A percentile compares a stretch with the other conserved stretches of the same genome.
Evolutionary conservation across 345 rosid species (phyloP).

Genomic region (Aquilaria malaccensis): DNA sequence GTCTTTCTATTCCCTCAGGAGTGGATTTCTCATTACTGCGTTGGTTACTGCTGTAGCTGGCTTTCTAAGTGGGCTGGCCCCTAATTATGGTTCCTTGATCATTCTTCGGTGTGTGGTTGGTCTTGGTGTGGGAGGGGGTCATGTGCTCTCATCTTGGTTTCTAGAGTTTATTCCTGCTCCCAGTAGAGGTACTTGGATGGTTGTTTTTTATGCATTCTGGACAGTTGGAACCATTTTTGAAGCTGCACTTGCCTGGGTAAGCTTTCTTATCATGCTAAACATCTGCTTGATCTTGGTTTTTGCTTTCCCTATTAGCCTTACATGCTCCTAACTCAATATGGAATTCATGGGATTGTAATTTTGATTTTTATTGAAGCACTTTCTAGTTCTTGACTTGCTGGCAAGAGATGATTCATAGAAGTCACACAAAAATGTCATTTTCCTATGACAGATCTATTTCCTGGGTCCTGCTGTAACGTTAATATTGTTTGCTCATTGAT

Average conservation of each 20-base stretch:
- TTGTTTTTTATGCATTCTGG: conserved; percentile 79
- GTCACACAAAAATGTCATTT: too few species aligned
- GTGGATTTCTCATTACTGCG: conserved; percentile 80
- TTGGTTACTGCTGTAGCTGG: conserved; percentile 71
- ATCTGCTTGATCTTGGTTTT: not conserved
- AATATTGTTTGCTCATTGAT: too few species aligned
- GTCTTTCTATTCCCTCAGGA: conserved; percentile 40
- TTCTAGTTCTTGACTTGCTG: too few species aligned
- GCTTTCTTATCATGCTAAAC: not conserved
- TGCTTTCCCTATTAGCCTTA: too few species aligned
- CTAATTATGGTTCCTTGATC: conserved; percentile 50
- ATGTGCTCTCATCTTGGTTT: conserved; percentile 84
- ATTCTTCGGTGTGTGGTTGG: conserved; percentile 75
- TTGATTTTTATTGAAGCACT: not conserved
- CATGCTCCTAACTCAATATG: too few species aligned
- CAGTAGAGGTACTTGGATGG: conserved; percentile 91
- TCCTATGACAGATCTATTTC: too few species aligned
- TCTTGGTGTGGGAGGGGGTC: conserved; percentile 92
- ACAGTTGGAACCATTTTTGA: conserved; percentile 76
- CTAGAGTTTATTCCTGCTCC: conserved; percentile 93
- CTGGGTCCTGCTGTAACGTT: too few species aligned
- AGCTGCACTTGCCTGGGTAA: conserved; percentile 89
- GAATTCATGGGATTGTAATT: too few species aligned
- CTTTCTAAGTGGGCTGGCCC: conserved; percentile 69
- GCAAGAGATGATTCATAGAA: too few species aligned